Evolutionary conservation across 2,329 filamentous ascomycete species (phyloP), one percentile per base, ranked within the genome.

Genomic region (Westerdykella sp.): DNA sequence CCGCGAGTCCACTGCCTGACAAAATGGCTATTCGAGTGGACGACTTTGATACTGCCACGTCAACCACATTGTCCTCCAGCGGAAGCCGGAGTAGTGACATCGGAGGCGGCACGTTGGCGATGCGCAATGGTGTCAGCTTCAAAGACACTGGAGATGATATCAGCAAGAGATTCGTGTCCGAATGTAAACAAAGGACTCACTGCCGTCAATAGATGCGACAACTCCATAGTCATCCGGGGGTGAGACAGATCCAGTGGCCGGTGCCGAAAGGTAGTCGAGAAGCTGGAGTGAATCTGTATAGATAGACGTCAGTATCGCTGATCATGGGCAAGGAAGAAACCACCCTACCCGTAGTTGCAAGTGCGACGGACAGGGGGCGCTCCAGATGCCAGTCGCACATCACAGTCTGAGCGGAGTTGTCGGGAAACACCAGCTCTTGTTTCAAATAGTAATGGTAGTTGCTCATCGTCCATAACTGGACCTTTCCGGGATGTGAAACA

Each of bases 371-470:
- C 28, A 96, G 71, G 3, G 89, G 72, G 63, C 85, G 89, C 61
- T 97, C 93, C 1, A 87, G 80, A 64, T 98, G 88, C 93, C 93
- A 98, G 22, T 48, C 60, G 44, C 47, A 61, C 37, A 44, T 43
- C 23, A 51, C 54, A 15, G 45, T 54, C 13, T 32, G 43, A 6
- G 44, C 21, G 14, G 44, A 42, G 40, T 40, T 31, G 23, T 59
- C 56, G 4, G 60, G 59, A 22, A 63, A 60, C 2, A 41, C 39
- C 6, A 96, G 74, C 62, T 96, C 89, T 63, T 95, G 89, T 70
- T 98, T 98, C 13, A 98, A 74, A 65, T 97, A 97, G 79, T 93
- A 98, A 63, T 97, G 87, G 55, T 98, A 98, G 65, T 98, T 98
- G 15, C 88, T 86, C 77, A 85, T 95, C 1, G 89, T 95, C 93